These are phyloP conservation scores for Breynia disticha DNA, from an alignment of 441 rosid genomes.

Conservation along the genomic window DNA sequence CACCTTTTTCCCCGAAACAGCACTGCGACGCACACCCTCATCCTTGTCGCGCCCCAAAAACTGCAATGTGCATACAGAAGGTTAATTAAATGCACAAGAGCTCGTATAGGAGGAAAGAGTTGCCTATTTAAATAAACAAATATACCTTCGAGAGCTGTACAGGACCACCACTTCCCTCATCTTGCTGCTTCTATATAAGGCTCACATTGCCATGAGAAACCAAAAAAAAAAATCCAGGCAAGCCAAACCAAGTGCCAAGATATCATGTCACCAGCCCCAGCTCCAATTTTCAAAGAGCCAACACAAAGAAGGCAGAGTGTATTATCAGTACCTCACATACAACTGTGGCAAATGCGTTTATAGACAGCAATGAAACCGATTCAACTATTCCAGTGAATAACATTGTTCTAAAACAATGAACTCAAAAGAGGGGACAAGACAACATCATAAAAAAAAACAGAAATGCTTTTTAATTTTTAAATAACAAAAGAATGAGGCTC, in stretches of 20 bases:
- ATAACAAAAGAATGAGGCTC: too few relatives aligned
- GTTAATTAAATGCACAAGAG: neutral
- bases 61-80: constrained; percentile 24
- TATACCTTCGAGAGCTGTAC: constrained; percentile 88
- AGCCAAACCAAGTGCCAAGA: constrained; percentile 42
- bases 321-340: constrained; percentile 47
- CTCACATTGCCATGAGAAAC: constrained; percentile 73
- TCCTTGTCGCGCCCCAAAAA: constrained; percentile 68
- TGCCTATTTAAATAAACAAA: constrained; percentile 3
- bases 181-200: constrained; percentile 62
- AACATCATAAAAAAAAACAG: too few relatives aligned
- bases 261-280: constrained; percentile 79
- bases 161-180: constrained; percentile 68
- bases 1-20: constrained; percentile 94
- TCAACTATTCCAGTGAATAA: too few relatives aligned
- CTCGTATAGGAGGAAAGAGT: neutral
- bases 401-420: too few relatives aligned
- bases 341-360: neutral
- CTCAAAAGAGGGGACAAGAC: too few relatives aligned
- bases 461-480: too few relatives aligned
- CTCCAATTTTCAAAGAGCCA: constrained; percentile 96
- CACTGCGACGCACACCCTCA: constrained; percentile 79
- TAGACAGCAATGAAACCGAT: neutral
- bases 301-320: constrained; percentile 52
- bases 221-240: constrained; percentile 47